Conservation (phyloP, 2,329 filamentous ascomycete genomes). For the Akanthomyces muscarius region DNA sequence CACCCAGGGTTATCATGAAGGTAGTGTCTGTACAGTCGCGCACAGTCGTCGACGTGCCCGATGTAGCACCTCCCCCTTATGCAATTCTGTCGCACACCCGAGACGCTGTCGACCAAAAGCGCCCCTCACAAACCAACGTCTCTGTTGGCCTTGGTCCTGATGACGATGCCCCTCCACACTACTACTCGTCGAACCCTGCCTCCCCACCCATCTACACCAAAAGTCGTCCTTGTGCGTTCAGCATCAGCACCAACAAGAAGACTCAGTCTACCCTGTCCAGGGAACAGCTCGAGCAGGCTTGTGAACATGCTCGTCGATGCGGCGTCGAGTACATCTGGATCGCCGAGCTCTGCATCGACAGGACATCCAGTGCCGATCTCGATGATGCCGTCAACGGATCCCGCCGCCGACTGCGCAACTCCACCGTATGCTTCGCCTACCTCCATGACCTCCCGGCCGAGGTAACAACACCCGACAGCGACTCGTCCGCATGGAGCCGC, state of each 20-base stretch:
- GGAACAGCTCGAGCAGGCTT: not conserved
- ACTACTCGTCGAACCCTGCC: not conserved
- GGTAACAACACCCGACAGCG: not conserved
- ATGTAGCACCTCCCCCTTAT: not conserved
- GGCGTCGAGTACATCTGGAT: conserved; percentile 16
- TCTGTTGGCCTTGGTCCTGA: not conserved
- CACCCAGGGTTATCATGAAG: conserved; percentile 3
- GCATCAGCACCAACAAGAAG: too few relatives aligned
- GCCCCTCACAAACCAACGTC: not conserved
- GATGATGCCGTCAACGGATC: conserved; percentile 16
- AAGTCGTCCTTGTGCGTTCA: not conserved
- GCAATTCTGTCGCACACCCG: not conserved
- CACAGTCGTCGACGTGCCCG: conserved; percentile 6
- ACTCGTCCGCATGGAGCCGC: not conserved
- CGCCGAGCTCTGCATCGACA: conserved; percentile 13
- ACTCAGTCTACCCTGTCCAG: not conserved
- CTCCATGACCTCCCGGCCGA: conserved; percentile 2
- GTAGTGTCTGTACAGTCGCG: not conserved
- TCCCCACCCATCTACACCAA: not conserved
- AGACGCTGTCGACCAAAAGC: not conserved
- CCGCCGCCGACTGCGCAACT: not conserved
- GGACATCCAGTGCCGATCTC: conserved; percentile 2
- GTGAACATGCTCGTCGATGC: not conserved
- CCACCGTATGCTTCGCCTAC: conserved; percentile 5
- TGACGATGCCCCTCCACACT: not conserved